These are phyloP conservation scores for Flaveria trinervia DNA, from an alignment of 129 eudicot genomes.

Conservation along the genomic window DNA sequence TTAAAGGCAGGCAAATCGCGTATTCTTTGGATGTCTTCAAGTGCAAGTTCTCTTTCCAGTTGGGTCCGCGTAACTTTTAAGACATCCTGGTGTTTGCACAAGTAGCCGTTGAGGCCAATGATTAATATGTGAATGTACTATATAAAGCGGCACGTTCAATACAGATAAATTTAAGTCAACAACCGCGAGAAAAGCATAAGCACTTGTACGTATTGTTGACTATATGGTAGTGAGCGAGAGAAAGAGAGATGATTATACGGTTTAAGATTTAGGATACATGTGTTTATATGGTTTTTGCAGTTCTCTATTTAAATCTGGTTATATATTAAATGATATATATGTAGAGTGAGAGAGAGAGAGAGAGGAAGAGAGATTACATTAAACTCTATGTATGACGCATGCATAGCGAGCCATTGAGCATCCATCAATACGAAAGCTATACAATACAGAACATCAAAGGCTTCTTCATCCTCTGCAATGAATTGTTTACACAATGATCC, in stretches of 20 bases:
- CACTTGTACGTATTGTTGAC: neutral
- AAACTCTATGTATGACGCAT: slow-evolving; percentile 79
- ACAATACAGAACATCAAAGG: slow-evolving; percentile 67
- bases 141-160: neutral
- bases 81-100: slow-evolving; percentile 56
- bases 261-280: neutral
- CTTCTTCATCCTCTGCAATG: slow-evolving; percentile 65
- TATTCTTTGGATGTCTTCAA: slow-evolving; percentile 69
- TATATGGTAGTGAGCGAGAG: neutral
- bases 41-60: slow-evolving; percentile 79
- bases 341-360: neutral
- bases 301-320: neutral
- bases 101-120: neutral
- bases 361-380: slow-evolving; percentile 44
- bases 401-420: slow-evolving; percentile 81
- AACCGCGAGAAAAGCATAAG: neutral
- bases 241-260: neutral
- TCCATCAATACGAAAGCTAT: slow-evolving; percentile 76
- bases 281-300: neutral
- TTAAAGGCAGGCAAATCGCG: slow-evolving; percentile 82
- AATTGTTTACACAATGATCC: neutral
- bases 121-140: neutral
- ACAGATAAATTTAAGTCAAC: neutral
- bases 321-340: neutral
- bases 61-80: slow-evolving; percentile 65